Conservation (phyloP, 2,329 filamentous ascomycete genomes). For the Colletotrichum theobromicola region DNA sequence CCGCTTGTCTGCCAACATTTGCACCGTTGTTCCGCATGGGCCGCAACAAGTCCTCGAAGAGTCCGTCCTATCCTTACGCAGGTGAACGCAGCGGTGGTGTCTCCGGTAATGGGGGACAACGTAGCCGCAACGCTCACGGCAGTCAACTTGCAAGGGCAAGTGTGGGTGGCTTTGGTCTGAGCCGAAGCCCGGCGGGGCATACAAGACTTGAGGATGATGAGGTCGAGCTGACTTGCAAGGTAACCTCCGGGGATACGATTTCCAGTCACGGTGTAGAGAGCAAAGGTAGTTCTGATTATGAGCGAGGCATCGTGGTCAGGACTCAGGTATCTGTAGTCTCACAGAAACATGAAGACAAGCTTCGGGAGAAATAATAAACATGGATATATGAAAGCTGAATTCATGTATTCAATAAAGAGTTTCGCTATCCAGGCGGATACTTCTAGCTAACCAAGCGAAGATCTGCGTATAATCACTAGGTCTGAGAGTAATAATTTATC, state of each 20-base stretch:
- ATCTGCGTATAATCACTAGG: too few relatives aligned
- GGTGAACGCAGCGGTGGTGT: background rate
- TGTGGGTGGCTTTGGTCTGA: background rate
- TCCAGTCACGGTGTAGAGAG: background rate
- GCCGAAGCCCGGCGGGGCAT: background rate
- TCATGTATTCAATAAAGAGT: too few relatives aligned
- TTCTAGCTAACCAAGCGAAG: too few relatives aligned
- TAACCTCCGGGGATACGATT: background rate
- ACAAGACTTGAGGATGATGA: background rate
- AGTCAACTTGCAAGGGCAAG: background rate
- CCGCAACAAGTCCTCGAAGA: background rate
- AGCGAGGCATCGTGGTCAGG: background rate
- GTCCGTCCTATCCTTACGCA: background rate
- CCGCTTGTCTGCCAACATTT: constrained; percentile 43
- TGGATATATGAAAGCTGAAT: background rate
- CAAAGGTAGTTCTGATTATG: background rate
- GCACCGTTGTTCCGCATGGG: constrained; percentile 28
- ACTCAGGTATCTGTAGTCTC: background rate
- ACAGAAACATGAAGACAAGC: background rate
- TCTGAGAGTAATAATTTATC: too few relatives aligned
- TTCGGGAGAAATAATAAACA: background rate
- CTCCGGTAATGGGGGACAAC: background rate
- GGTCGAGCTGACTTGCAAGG: background rate
- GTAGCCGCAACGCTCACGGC: background rate
- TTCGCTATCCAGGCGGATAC: too few relatives aligned